Evolutionary conservation across 306 rosid genomes (phyloP).

Genomic region (Acacia crassicarpa): DNA sequence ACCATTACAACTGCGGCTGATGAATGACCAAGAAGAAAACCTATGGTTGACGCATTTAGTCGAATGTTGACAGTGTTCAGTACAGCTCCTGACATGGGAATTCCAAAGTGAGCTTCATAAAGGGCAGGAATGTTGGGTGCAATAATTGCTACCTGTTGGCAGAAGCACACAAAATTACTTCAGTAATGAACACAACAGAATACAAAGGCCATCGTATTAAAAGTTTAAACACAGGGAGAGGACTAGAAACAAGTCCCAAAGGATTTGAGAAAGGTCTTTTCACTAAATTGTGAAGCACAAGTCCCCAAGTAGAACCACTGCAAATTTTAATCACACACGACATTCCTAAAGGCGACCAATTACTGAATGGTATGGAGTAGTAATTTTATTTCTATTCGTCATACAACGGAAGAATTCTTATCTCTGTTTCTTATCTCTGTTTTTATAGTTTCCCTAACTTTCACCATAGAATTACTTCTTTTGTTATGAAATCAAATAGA

Average conservation of each 20-base stretch:
- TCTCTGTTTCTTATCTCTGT: not conserved
- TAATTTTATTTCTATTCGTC: not conserved
- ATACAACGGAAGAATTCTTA: not conserved
- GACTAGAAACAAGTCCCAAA: not conserved
- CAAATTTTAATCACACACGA: not conserved
- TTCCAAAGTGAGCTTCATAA: constrained; percentile 87
- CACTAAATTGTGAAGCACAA: not conserved
- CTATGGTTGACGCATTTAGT: constrained; percentile 56
- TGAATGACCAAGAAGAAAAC: constrained; percentile 74
- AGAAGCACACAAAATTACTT: constrained; percentile 9
- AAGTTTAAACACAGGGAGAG: not conserved
- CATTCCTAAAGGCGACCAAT: not conserved
- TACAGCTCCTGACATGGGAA: constrained; percentile 77
- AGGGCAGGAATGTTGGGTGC: constrained; percentile 93
- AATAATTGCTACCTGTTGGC: constrained; percentile 74
- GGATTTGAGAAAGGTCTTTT: not conserved
- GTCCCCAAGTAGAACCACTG: not conserved
- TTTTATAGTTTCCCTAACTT: not conserved
- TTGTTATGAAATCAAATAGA: not conserved
- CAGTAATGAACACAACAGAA: constrained; percentile 2
- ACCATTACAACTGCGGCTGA: constrained; percentile 52
- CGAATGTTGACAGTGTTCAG: constrained; percentile 65
- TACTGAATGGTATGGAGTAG: not conserved
- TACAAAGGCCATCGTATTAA: not conserved
- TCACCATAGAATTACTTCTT: not conserved